phyloP scores from a whole-genome alignment of 2,329 filamentous ascomycete species.

The Colletotrichum musae region DNA sequence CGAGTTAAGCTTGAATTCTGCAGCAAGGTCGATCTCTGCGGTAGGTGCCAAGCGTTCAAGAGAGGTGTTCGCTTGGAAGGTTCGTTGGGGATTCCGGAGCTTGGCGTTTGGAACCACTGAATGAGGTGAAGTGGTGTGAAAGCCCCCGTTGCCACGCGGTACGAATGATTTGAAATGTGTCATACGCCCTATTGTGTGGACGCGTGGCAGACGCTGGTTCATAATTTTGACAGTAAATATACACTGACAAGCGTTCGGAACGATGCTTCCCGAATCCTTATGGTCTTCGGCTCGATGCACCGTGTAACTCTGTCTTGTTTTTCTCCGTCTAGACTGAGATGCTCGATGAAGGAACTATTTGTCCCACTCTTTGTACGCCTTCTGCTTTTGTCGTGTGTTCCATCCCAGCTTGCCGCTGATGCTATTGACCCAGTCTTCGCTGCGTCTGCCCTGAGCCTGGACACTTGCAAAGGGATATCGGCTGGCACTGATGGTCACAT shows the following conservation, averaged over 20 bases:
- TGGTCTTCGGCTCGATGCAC: background rate
- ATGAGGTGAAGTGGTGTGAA: background rate
- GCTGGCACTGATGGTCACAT: conserved; percentile 86
- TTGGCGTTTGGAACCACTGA: conserved; percentile 18
- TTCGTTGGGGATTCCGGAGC: background rate
- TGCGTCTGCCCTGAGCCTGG: conserved; percentile 76
- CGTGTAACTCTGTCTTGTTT: conserved; percentile 6
- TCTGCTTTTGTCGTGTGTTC: conserved; percentile 86
- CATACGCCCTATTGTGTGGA: conserved; percentile 1
- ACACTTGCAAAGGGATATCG: conserved; percentile 86
- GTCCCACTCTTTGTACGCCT: conserved; percentile 68
- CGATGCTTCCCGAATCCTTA: conserved; percentile 12
- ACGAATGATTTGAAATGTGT: conserved; percentile 24
- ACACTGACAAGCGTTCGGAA: conserved; percentile 20
- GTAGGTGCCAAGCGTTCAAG: conserved; percentile 8
- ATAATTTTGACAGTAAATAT: conserved; percentile 9
- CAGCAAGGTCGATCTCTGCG: background rate
- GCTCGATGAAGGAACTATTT: conserved; percentile 32
- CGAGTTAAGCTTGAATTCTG: background rate
- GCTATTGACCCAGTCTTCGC: conserved; percentile 87
- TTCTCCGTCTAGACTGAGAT: background rate
- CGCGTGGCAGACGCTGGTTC: conserved; percentile 6
- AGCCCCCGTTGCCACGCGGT: conserved; percentile 1
- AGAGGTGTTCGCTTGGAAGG: conserved; percentile 1
- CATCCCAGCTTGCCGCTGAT: conserved; percentile 85